Conservation (phyloP, 1,139 yeast genomes). For the Pichia kudriavzevii region DNA sequence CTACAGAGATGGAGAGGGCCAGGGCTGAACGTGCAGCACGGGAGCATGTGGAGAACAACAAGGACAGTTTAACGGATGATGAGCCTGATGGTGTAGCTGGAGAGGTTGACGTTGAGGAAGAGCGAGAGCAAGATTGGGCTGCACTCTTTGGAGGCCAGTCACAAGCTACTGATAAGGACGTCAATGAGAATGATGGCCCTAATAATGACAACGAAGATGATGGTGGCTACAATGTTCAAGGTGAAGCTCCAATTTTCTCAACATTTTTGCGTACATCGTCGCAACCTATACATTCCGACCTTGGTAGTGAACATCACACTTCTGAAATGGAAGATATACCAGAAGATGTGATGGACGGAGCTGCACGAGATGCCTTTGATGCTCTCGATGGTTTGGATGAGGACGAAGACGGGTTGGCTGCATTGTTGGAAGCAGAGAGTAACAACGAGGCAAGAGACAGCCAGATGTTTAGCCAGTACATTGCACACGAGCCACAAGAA, state of each 20-base stretch:
- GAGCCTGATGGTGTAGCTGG: neutral
- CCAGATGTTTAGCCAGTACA: slow-evolving; percentile 9
- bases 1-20: slow-evolving; percentile 1
- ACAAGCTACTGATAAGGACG: neutral
- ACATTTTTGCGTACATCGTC: slow-evolving; percentile 14
- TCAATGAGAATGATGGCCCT: slow-evolving; percentile 12
- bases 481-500: slow-evolving; percentile 2
- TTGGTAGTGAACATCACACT: neutral
- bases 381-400: slow-evolving; percentile 5
- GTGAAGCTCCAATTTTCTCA: slow-evolving; percentile 12
- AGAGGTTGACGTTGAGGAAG: slow-evolving; percentile 3
- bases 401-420: slow-evolving; percentile 6
- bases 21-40: too few species aligned
- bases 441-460: too few species aligned
- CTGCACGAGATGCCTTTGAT: slow-evolving; percentile 8
- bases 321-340: neutral
- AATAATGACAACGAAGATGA: slow-evolving; percentile 13
- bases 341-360: neutral
- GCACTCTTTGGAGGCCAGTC: slow-evolving; percentile 14
- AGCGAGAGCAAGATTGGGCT: slow-evolving; percentile 12
- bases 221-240: slow-evolving; percentile 13
- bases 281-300: slow-evolving; percentile 7
- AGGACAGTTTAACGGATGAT: too few species aligned
- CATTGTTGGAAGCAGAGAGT: slow-evolving; percentile 6
- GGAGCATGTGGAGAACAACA: too few species aligned